Conservation (phyloP, 345 rosid species). For the Lepidium sativum region DNA sequence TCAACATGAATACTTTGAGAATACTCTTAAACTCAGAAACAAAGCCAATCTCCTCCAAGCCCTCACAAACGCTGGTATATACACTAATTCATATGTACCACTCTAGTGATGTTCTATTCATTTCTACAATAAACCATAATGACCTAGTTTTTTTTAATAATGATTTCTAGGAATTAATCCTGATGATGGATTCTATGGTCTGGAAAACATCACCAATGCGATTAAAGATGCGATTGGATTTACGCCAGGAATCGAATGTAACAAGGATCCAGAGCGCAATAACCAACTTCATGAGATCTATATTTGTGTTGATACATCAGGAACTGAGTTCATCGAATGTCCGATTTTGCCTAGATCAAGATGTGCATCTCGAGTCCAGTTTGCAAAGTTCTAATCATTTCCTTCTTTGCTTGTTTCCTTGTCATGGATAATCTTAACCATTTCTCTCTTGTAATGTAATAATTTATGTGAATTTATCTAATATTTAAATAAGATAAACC, state of each 20-base stretch:
- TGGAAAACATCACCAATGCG: constrained; percentile 36
- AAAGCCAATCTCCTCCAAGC: constrained; percentile 47
- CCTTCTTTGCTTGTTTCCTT: not conserved
- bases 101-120: not conserved
- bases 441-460: not conserved
- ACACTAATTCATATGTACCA: not conserved
- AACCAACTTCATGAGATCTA: constrained; percentile 49
- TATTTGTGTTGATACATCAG: constrained; percentile 65
- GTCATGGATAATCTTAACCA: not conserved
- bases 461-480: not conserved
- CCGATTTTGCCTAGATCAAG: constrained; percentile 35
- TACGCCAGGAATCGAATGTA: constrained; percentile 56
- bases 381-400: constrained; percentile 43
- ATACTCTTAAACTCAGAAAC: constrained; percentile 43
- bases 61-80: constrained; percentile 38
- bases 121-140: not conserved
- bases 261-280: constrained; percentile 38
- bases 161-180: constrained; percentile 45
- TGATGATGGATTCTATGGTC: constrained; percentile 42
- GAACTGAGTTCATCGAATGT: constrained; percentile 53
- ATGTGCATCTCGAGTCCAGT: constrained; percentile 48
- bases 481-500: not conserved
- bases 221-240: constrained; percentile 39
- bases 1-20: constrained; percentile 61
- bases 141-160: not conserved